Percentiles rank a stretch among this genome's conserved stretches.
phyloP scores from a whole-genome alignment of 169 alveolate species.

The Eimeria maxima region DNA sequence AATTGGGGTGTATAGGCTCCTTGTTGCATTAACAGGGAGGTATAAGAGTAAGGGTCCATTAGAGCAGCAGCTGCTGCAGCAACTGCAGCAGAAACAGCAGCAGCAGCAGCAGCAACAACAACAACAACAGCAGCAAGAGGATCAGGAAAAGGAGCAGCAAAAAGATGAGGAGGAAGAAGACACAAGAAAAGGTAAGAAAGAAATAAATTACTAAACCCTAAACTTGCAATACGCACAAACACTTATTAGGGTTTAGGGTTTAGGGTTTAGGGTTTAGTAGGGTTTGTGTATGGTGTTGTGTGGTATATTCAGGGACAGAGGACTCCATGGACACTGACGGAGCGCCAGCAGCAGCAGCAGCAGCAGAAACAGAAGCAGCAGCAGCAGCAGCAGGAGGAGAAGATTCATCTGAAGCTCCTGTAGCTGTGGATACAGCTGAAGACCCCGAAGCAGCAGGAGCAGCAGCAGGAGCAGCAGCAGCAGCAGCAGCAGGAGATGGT shows the following conservation, averaged over 20 bases:
- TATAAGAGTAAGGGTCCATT: slow-evolving; percentile 11
- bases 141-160: no score
- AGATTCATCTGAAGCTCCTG: not conserved
- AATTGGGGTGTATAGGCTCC: slow-evolving; percentile 4
- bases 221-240: no score
- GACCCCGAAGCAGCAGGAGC: not conserved
- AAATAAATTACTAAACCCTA: no score
- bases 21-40: not conserved
- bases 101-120: no score
- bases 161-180: no score
- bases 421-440: not conserved
- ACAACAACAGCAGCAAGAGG: no score
- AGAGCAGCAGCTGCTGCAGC: no score
- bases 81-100: no score
- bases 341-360: not conserved
- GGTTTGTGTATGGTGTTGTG: no score
- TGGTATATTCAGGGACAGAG: not conserved
- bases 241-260: not conserved
- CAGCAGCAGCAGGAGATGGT: not conserved
- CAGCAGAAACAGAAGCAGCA: no score
- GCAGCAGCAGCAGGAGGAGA: not conserved
- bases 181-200: no score
- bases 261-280: not conserved
- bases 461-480: no score
- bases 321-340: not conserved